These are phyloP conservation scores for Calonectria ilicicola DNA, from an alignment of 2,329 filamentous ascomycete species.

Conservation along the genomic window DNA sequence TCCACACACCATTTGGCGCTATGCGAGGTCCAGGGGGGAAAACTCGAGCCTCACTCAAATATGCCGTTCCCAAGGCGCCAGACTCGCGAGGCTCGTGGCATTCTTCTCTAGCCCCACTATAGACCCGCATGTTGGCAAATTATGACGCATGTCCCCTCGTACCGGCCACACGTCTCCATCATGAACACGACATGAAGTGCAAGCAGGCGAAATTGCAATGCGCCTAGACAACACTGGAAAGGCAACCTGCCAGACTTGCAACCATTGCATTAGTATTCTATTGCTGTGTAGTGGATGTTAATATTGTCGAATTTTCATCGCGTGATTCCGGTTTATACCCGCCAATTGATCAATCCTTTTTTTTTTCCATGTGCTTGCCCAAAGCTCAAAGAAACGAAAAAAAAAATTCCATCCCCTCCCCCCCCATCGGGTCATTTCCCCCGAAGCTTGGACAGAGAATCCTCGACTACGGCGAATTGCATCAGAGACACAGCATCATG, in stretches of 20 bases:
- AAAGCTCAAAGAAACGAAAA: background rate
- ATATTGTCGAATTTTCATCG: background rate
- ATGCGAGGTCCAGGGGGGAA: constrained; percentile 24
- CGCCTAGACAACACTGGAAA: background rate
- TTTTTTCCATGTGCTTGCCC: background rate
- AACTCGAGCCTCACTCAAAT: constrained; percentile 21
- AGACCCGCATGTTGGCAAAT: constrained; percentile 29
- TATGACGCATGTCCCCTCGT: constrained; percentile 36
- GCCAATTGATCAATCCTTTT: background rate
- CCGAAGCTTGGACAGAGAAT: background rate
- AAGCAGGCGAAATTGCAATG: background rate
- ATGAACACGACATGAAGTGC: constrained; percentile 1
- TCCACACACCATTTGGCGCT: constrained; percentile 23
- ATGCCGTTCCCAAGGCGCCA: constrained; percentile 15
- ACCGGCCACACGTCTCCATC: background rate
- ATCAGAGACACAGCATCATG: constrained; percentile 8
- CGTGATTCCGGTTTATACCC: background rate
- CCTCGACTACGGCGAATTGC: background rate
- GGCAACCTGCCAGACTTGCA: background rate
- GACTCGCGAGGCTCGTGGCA: constrained; percentile 22
- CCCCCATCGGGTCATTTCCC: background rate
- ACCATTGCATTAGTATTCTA: too few species aligned
- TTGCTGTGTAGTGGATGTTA: too few species aligned
- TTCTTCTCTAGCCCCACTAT: constrained; percentile 26
- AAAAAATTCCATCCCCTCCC: background rate